These are phyloP conservation scores for baker's yeast (Saccharomyces cerevisiae) DNA, from an alignment of 805 yeast genomes.

Conservation along the genomic window DNA sequence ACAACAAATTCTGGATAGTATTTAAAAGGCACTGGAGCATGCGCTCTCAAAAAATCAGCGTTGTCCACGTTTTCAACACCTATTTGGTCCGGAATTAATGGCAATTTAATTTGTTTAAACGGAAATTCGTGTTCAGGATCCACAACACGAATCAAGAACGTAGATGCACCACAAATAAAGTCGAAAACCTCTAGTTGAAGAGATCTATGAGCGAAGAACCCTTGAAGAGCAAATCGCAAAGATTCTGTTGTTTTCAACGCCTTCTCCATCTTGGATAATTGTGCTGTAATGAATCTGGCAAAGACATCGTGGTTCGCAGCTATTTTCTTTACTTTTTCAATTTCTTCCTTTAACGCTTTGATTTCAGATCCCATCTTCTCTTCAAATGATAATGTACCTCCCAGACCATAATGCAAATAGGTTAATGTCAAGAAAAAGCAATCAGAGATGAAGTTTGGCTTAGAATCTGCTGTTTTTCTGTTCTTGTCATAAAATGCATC, in stretches of 20 bases:
- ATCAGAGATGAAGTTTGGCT: constrained; percentile 78
- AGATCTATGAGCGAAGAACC: constrained; percentile 49
- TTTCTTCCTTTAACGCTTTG: constrained; percentile 37
- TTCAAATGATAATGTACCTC: constrained; percentile 58
- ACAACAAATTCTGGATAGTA: constrained; percentile 78
- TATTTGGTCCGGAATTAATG: constrained; percentile 50
- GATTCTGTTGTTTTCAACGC: constrained; percentile 34
- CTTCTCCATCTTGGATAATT: constrained; percentile 44
- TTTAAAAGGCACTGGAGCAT: constrained; percentile 69
- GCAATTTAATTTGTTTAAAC: constrained; percentile 39
- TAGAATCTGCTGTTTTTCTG: constrained; percentile 29
- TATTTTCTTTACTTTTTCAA: constrained; percentile 28
- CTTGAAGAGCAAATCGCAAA: constrained; percentile 51
- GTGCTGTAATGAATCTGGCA: constrained; percentile 31
- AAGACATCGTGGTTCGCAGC: constrained; percentile 17
- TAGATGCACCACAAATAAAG: constrained; percentile 65
- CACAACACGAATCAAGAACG: constrained; percentile 60
- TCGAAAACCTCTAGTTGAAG: constrained; percentile 65
- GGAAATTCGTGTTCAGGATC: constrained; percentile 70
- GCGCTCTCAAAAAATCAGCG: constrained; percentile 55
- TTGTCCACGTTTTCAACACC: constrained; percentile 66
- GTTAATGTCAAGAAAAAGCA: constrained; percentile 75
- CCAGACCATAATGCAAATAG: constrained; percentile 80
- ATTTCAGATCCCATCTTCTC: constrained; percentile 48
- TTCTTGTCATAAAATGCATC: constrained; percentile 43